phyloP scores from a whole-genome alignment of 2,329 filamentous ascomycete species.

The Alternaria burnsii region DNA sequence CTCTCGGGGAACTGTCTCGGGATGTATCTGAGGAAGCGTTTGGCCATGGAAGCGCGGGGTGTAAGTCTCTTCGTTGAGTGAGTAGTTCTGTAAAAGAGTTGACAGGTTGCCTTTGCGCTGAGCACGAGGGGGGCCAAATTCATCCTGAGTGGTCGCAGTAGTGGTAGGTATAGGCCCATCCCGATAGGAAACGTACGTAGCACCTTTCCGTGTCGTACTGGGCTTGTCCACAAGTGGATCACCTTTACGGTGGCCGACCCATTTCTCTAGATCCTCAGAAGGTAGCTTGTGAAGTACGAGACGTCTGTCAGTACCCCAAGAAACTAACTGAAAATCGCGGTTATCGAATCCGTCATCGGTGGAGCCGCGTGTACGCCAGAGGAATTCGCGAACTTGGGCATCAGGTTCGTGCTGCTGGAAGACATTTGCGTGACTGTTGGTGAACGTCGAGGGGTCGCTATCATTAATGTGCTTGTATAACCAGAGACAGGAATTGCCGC shows the following conservation, averaged over 20 bases:
- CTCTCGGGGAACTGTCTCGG: conserved; percentile 34
- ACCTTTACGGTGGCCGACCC: conserved; percentile 78
- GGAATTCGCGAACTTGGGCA: conserved; percentile 81
- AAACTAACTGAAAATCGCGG: conserved; percentile 90
- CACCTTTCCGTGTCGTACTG: conserved; percentile 81
- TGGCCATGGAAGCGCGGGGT: conserved; percentile 15
- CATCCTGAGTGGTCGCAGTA: conserved; percentile 26
- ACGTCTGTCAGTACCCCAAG: conserved; percentile 88
- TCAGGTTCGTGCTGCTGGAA: conserved; percentile 63
- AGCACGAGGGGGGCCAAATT: conserved; percentile 28
- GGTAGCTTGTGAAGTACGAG: conserved; percentile 80
- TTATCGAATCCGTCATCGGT: conserved; percentile 75
- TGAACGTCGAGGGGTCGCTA: conserved; percentile 41
- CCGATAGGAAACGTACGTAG: conserved; percentile 84
- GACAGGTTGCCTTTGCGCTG: conserved; percentile 38
- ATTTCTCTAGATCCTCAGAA: conserved; percentile 65
- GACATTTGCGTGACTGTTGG: conserved; percentile 51
- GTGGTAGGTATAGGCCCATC: conserved; percentile 54
- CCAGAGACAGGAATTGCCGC: conserved; percentile 83
- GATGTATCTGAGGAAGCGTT: conserved; percentile 13
- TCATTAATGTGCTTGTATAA: conserved; percentile 74
- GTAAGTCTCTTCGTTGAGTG: conserved; percentile 24
- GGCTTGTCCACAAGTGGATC: conserved; percentile 69
- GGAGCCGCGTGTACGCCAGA: conserved; percentile 81
- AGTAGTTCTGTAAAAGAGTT: conserved; percentile 36